Conservation (phyloP, 2,329 filamentous ascomycete genomes). For the Penicillium vulpinum region DNA sequence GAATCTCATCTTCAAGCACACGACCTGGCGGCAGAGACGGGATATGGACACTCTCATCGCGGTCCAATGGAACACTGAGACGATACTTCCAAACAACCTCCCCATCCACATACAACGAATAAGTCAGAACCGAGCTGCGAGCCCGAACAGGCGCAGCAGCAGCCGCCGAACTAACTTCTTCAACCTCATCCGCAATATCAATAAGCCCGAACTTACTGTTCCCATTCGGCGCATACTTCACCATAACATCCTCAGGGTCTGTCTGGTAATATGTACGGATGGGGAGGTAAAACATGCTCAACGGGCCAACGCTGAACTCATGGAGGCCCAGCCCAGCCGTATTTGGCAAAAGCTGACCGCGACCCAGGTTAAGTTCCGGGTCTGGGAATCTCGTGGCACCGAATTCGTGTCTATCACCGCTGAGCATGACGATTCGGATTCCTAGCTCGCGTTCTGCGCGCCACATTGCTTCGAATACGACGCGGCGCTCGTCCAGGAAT, state of each 20-base stretch:
- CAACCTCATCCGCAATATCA: conserved; percentile 69
- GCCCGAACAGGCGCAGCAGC: conserved; percentile 12
- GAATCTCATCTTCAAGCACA: conserved; percentile 33
- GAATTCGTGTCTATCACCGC: conserved; percentile 95
- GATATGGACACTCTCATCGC: conserved; percentile 5
- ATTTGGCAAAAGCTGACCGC: conserved; percentile 21
- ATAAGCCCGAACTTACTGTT: conserved; percentile 86
- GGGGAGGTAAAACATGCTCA: conserved; percentile 93
- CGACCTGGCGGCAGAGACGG: conserved; percentile 32
- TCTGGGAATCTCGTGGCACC: conserved; percentile 76
- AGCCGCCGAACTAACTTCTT: conserved; percentile 27
- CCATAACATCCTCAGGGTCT: conserved; percentile 76
- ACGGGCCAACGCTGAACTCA: conserved; percentile 87
- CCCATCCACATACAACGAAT: conserved; percentile 80
- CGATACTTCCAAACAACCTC: conserved; percentile 68
- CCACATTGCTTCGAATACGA: conserved; percentile 90
- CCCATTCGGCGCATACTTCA: conserved; percentile 80
- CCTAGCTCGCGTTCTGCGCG: conserved; percentile 69
- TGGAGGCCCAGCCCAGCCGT: conserved; percentile 56
- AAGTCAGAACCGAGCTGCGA: conserved; percentile 66
- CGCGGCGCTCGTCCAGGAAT: conserved; percentile 75
- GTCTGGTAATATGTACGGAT: conserved; percentile 78
- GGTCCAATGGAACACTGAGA: conserved; percentile 38
- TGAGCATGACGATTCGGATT: conserved; percentile 77
- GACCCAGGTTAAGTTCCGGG: conserved; percentile 25